Percentiles rank a stretch among this genome's conserved stretches.
phyloP scores from a whole-genome alignment of 2,329 filamentous ascomycete species.

The Calonectria montana region DNA sequence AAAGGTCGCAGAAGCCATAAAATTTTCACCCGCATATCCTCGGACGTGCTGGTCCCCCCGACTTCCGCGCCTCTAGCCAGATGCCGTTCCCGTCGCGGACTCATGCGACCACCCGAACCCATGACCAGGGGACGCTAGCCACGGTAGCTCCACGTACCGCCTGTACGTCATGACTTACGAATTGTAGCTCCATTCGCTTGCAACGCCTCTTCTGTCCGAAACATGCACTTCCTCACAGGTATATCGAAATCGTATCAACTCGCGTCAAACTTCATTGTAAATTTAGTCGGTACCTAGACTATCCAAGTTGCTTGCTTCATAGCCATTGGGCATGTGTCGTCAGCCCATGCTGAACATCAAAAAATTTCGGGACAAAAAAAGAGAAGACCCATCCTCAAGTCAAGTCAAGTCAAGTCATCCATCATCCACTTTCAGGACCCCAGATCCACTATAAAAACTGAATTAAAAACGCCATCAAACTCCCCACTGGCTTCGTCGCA shows the following conservation, averaged over 20 bases:
- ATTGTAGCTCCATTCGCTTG: neutral
- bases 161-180: constrained; percentile 23
- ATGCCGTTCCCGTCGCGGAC: neutral
- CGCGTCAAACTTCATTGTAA: neutral
- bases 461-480: constrained; percentile 2
- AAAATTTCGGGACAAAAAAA: neutral
- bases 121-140: constrained; percentile 2
- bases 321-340: neutral
- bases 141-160: constrained; percentile 3
- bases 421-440: neutral
- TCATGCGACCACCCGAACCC: constrained; percentile 26
- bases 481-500: constrained; percentile 5
- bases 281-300: neutral
- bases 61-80: constrained; percentile 13
- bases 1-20: neutral
- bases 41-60: neutral
- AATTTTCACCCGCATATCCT: neutral
- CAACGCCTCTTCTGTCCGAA: neutral
- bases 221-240: neutral
- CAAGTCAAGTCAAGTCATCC: too few relatives aligned
- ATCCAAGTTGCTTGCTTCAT: neutral
- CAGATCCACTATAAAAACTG: neutral
- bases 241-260: neutral
- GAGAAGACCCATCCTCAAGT: neutral
- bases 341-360: constrained; percentile 7